phyloP scores from a whole-genome alignment of 257 asterid species.

The Solanum bulbocastanum region DNA sequence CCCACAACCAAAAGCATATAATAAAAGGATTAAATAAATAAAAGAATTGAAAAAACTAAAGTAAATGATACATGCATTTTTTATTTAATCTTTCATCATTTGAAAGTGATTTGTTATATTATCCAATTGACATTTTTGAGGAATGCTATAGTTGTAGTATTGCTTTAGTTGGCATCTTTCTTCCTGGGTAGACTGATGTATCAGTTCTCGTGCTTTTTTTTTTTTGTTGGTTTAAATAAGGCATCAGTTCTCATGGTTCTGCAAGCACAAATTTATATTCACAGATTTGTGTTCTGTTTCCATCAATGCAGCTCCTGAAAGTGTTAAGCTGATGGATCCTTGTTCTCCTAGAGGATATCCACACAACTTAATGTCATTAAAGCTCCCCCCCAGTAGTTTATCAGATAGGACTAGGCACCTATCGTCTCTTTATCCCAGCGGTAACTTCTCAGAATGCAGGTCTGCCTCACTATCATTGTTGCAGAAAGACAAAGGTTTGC shows the following conservation, averaged over 20 bases:
- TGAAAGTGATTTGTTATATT: not conserved
- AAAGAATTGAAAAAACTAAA: not conserved
- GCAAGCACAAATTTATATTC: not conserved
- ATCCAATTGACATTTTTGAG: not conserved
- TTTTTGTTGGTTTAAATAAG: not conserved
- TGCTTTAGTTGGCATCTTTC: not conserved
- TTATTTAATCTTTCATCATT: not conserved
- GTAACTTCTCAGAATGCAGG: constrained; percentile 91
- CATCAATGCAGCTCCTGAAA: constrained; percentile 44
- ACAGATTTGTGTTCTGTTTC: not conserved
- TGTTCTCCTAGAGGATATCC: constrained; percentile 86
- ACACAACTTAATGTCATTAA: constrained; percentile 27
- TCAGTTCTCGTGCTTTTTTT: not conserved
- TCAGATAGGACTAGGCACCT: constrained; percentile 32
- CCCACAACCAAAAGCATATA: not conserved
- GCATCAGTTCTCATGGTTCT: not conserved
- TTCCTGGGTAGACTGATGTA: not conserved
- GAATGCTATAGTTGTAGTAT: not conserved
- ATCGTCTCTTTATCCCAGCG: constrained; percentile 56
- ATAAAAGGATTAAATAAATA: not conserved
- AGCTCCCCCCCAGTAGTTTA: constrained; percentile 33
- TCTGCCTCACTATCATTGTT: constrained; percentile 65
- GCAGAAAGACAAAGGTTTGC: constrained; percentile 81
- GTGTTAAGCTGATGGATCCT: constrained; percentile 55
- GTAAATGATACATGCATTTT: not conserved